A percentile compares a stretch with the other conserved stretches of the same genome.
These are phyloP conservation scores for Colletotrichum cereale DNA, from an alignment of 2,329 filamentous ascomycete species.

Conservation along the genomic window DNA sequence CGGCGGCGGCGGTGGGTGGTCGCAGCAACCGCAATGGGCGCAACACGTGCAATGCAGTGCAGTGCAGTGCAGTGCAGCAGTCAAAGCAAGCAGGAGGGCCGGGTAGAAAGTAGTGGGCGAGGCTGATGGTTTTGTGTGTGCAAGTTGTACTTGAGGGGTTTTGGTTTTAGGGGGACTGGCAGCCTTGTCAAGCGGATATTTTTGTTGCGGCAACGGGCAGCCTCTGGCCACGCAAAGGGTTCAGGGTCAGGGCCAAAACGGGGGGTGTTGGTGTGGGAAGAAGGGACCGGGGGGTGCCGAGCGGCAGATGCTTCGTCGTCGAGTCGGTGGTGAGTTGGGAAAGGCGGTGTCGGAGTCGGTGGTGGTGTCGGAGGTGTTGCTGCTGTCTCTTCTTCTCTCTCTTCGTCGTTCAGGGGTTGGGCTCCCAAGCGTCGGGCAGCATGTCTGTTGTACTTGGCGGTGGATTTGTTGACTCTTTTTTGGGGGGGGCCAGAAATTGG, in stretches of 20 bases:
- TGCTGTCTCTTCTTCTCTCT: background rate
- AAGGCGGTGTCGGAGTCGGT: constrained; percentile 37
- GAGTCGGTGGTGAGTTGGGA: background rate
- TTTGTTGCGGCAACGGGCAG: constrained; percentile 24
- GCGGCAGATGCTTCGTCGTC: constrained; percentile 20
- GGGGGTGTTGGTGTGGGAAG: background rate
- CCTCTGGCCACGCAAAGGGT: background rate
- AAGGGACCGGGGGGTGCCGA: constrained; percentile 5
- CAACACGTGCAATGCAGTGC: constrained; percentile 15
- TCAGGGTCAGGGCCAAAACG: constrained; percentile 16
- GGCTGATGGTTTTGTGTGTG: constrained; percentile 19
- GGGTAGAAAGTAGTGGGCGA: constrained; percentile 23
- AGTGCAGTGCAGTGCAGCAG: constrained; percentile 13
- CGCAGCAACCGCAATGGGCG: constrained; percentile 34
- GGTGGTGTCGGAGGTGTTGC: constrained; percentile 16
- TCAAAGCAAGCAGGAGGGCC: background rate
- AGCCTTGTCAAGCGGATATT: constrained; percentile 33
- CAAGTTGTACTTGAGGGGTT: background rate
- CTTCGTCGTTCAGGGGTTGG: constrained; percentile 27
- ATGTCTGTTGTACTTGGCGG: constrained; percentile 4
- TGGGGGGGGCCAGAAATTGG: background rate
- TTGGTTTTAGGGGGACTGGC: constrained; percentile 12
- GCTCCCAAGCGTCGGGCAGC: constrained; percentile 23
- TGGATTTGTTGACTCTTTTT: background rate
- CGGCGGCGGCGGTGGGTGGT: background rate